Evolutionary conservation across 352 stramenopile species (phyloP).

Genomic region (Phytophthora colocasiae): DNA sequence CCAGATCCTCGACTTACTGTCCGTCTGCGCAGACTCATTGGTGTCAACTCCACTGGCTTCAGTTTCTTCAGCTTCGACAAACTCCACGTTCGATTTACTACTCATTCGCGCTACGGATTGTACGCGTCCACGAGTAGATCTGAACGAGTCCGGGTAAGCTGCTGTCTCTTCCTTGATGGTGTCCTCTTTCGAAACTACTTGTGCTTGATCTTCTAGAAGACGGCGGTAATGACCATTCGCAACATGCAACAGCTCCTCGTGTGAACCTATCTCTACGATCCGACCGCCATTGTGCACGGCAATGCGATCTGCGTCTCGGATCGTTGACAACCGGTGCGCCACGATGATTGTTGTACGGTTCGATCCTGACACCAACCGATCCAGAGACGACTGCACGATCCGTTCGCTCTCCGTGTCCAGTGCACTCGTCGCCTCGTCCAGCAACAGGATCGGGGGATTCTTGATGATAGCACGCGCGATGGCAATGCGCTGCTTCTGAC

Average conservation of each 20-base stretch:
- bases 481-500: slow-evolving; percentile 94
- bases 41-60: background rate
- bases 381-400: slow-evolving; percentile 85
- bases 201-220: slow-evolving; percentile 50
- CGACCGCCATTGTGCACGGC: slow-evolving; percentile 92
- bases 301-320: slow-evolving; percentile 95
- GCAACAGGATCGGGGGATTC: slow-evolving; percentile 86
- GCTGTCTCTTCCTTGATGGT: too few species aligned
- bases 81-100: background rate
- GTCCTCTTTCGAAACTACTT: background rate
- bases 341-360: slow-evolving; percentile 94
- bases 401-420: slow-evolving; percentile 84
- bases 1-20: slow-evolving; percentile 46
- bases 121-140: too few species aligned
- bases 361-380: slow-evolving; percentile 47
- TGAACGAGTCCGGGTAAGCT: too few species aligned
- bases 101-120: too few species aligned
- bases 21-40: background rate
- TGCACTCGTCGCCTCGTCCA: slow-evolving; percentile 92
- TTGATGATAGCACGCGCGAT: slow-evolving; percentile 94
- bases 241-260: slow-evolving; percentile 90
- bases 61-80: background rate
- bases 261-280: slow-evolving; percentile 94
- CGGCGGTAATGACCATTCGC: slow-evolving; percentile 50
- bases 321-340: slow-evolving; percentile 94